Evolutionary conservation across 2,329 filamentous ascomycete species (phyloP).

Genomic region (Didymella glomerata): DNA sequence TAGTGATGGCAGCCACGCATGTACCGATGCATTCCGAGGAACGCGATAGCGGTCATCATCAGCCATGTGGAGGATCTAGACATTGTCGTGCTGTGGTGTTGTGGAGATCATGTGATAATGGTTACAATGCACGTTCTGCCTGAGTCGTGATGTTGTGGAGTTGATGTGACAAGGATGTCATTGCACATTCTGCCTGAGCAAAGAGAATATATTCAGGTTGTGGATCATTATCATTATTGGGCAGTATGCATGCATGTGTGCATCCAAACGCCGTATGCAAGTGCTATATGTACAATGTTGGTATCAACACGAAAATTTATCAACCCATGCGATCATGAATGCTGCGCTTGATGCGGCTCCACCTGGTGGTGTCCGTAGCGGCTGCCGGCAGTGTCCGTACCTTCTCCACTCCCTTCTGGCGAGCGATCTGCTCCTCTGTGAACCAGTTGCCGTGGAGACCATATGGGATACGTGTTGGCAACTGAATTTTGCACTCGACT

Average conservation of each 20-base stretch:
- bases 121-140: neutral
- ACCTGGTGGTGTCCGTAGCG: constrained; percentile 17
- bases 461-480: constrained; percentile 75
- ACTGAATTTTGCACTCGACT: constrained; percentile 64
- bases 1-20: neutral
- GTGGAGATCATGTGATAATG: neutral
- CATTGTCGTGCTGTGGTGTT: neutral
- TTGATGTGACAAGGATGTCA: neutral
- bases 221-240: constrained; percentile 15
- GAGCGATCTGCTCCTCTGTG: constrained; percentile 44
- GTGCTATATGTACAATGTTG: constrained; percentile 1
- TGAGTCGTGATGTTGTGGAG: neutral
- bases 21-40: neutral
- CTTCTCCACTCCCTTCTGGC: constrained; percentile 39
- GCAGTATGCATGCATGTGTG: neutral
- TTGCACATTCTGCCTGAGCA: neutral
- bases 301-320: neutral
- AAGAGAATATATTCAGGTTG: neutral
- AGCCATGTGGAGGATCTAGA: neutral
- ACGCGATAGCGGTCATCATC: neutral
- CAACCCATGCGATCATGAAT: constrained; percentile 26
- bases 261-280: neutral
- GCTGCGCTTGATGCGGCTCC: constrained; percentile 22
- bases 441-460: constrained; percentile 63
- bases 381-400: constrained; percentile 32